Evolutionary conservation across 176 grass and related monocot species (phyloP), one percentile per base, ranked within the genome.

Genomic region (Juncus effusus): DNA sequence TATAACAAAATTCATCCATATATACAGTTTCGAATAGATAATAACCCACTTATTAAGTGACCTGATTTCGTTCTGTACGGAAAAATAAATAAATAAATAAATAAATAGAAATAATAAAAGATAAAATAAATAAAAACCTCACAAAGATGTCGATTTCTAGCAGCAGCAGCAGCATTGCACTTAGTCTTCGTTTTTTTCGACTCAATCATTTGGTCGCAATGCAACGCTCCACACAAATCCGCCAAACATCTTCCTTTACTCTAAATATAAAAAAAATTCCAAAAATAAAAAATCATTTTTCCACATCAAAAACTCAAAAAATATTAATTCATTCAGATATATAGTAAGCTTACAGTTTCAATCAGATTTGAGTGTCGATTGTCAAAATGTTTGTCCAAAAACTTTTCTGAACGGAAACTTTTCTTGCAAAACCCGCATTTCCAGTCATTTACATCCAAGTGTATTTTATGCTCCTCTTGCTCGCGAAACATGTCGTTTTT

Each of bases 361-460:
- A 91, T 75, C 16, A 97, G 56, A 78, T 91, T 86, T 45, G 78
- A 81, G 67, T 97, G 93, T 16, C 93, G 82, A 68, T 96, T 91
- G 40, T 85, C 85, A 77, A 89, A 96, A 91, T 96, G 93, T 50
- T 91, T 83, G 74, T 96, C 93, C 5, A 96, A 78, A 77, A 91
- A 96, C 73, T 96, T 96, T 67, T 96, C 93, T 72, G 93, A 87
- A 64, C 82, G 84, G 56, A 96, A 96, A 12, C 67, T 84, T 78
- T 96, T 96, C 77, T 96, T 96, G 74, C 93, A 96, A 78, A 88
- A 91, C 35, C 82, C 84, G 74, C 93, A 96, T 38, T 81, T 83
- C 93, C 93, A 96, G 36, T 96, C 93, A 75, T 91, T 96, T 57
- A 83, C 19, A 74, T 96, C 93, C 40, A 77, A 81, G 79, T 96